Conservation (phyloP, 148 eudicot genomes). For the Rhododendron ferrugineum region DNA sequence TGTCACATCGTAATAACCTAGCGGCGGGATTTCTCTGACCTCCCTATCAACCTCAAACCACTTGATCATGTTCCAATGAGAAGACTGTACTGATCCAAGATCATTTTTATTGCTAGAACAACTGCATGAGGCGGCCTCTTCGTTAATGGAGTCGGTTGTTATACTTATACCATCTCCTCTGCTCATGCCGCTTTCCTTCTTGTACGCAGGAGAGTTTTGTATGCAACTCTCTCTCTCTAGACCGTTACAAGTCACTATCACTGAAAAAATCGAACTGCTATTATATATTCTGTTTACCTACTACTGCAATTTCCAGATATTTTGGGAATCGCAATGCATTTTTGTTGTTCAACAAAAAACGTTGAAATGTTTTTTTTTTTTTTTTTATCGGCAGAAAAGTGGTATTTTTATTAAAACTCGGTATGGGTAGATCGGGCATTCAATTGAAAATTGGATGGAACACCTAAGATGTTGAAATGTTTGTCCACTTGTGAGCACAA, state of each 20-base stretch:
- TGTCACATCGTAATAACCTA: constrained; percentile 22
- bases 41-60: constrained; percentile 46
- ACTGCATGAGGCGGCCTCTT: constrained; percentile 58
- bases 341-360: background rate
- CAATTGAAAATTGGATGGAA: too few relatives aligned
- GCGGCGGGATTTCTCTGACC: constrained; percentile 42
- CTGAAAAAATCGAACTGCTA: constrained; percentile 38
- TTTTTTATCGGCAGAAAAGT: too few relatives aligned
- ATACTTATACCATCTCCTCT: constrained; percentile 39
- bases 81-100: constrained; percentile 52
- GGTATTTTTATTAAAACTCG: too few relatives aligned
- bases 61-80: constrained; percentile 48
- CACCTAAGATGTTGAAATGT: too few relatives aligned
- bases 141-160: constrained; percentile 44
- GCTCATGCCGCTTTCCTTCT: constrained; percentile 39
- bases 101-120: constrained; percentile 68
- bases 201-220: constrained; percentile 43
- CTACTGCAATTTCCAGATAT: background rate
- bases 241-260: constrained; percentile 73
- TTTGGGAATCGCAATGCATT: background rate
- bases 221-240: constrained; percentile 90
- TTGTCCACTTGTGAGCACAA: too few relatives aligned
- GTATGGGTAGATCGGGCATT: too few relatives aligned
- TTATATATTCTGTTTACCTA: background rate
- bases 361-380: background rate